A percentile compares a stretch with the other conserved stretches of the same genome.
Conservation (phyloP, 768 basidiomycete genomes). For the Suillus plorans region DNA sequence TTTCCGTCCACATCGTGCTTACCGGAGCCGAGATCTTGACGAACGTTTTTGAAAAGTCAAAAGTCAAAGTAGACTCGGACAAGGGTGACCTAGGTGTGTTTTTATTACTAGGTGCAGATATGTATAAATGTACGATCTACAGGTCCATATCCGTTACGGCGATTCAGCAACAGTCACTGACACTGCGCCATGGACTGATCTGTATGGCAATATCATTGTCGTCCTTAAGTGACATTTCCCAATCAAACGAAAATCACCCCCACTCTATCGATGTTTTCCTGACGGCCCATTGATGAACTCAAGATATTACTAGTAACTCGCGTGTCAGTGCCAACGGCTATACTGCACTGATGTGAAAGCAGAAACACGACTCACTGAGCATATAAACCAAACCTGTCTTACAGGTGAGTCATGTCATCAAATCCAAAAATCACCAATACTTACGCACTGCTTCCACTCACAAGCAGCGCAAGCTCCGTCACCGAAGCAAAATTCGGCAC, state of each 20-base stretch:
- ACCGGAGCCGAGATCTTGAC: no score
- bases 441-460: rapidly evolving
- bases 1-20: no score
- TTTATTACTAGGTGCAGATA: no score
- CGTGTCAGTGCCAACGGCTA: neutral
- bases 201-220: no score
- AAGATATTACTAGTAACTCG: neutral
- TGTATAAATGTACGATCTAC: no score
- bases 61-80: no score
- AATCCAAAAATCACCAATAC: neutral
- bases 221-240: neutral
- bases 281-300: neutral
- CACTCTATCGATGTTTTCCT: neutral
- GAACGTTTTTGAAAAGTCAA: no score
- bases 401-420: neutral
- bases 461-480: neutral
- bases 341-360: neutral
- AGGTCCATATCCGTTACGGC: no score
- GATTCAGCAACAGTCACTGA: no score
- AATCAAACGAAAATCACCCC: neutral
- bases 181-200: no score
- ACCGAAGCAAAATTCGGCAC: neutral
- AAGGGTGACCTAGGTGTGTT: no score
- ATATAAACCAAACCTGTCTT: neutral
- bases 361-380: neutral